Base-by-base conservation (phyloP, 2,329 filamentous ascomycete genomes). In the Nothophoma quercina region DNA sequence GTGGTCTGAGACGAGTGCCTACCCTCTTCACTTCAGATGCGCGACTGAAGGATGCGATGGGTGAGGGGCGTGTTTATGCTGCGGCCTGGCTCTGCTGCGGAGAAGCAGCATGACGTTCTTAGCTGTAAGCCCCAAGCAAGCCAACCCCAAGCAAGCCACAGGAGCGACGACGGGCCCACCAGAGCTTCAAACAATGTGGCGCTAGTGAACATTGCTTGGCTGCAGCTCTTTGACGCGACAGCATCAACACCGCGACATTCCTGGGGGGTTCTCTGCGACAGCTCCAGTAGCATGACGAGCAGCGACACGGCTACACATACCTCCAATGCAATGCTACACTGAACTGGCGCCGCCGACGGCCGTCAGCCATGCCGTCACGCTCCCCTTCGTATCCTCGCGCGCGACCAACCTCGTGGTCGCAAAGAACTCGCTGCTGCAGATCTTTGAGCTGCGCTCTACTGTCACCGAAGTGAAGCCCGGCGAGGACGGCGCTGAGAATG, bases 261-360 rank as follows among this genome's bases (percentile, higher is more conserved):
- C 43, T 29, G 30, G 25, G 9, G 26, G 15, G 26, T 18, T 23
- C 29, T 9, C 29, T 32, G 29, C n/a, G 13, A 19, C 16, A 22
- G 28, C n/a, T 26, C 13, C 15, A 18, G 42, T 33, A 21, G 44
- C 26, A 40, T 39, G 34, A 39, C 13, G 34, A 33, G 44, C 26
- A 36, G 32, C 32, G 13, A 18, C 23, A 10, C 28, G 34, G 40
- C 40, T 23, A 38, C 30, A 32, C 38, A 35, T 19, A 26, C 30
- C 18, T 23, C 34, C 51, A 68, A 98, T 98, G 93, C 93, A 98
- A 85, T 96, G 91, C 82, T 98, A 98, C 79, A 93, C 91, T 71
- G 95, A 99, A 83, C 83, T 99, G 74, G 87, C 91, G 75, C 90
- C 93, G 80, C 93, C 95, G 47, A 96, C 93, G 74, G 93, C 93